Evolutionary conservation across 257 asterid species (phyloP).

Genomic region (Petunia secreta): DNA sequence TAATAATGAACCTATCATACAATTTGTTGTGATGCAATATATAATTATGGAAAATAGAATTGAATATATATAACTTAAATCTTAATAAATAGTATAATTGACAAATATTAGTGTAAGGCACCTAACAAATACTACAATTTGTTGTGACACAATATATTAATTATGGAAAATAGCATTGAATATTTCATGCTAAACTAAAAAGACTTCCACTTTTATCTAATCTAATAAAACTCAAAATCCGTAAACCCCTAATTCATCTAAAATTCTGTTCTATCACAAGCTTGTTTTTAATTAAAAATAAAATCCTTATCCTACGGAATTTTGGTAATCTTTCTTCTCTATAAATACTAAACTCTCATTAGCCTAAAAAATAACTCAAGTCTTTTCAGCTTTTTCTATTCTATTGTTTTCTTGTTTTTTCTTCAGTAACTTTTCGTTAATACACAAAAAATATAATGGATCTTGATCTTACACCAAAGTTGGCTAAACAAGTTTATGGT

Average conservation of each 20-base stretch:
- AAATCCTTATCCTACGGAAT: constrained; percentile 2
- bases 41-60: too few species aligned
- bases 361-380: not conserved
- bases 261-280: not conserved
- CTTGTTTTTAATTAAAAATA: not conserved
- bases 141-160: too few species aligned
- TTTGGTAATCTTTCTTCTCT: not conserved
- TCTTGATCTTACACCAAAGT: constrained; percentile 61
- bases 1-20: too few species aligned
- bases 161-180: not conserved
- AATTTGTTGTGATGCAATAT: too few species aligned
- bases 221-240: not conserved
- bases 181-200: not conserved
- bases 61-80: too few species aligned
- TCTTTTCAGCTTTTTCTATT: not conserved
- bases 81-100: too few species aligned
- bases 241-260: not conserved
- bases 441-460: constrained; percentile 43
- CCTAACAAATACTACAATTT: too few species aligned
- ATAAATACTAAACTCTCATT: constrained; percentile 14
- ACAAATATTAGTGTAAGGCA: too few species aligned
- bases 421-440: not conserved
- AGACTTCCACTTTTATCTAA: not conserved
- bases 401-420: not conserved
- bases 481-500: constrained; percentile 58